phyloP scores from a whole-genome alignment of 345 rosid genomes.

The Eucalyptus tenuipes region DNA sequence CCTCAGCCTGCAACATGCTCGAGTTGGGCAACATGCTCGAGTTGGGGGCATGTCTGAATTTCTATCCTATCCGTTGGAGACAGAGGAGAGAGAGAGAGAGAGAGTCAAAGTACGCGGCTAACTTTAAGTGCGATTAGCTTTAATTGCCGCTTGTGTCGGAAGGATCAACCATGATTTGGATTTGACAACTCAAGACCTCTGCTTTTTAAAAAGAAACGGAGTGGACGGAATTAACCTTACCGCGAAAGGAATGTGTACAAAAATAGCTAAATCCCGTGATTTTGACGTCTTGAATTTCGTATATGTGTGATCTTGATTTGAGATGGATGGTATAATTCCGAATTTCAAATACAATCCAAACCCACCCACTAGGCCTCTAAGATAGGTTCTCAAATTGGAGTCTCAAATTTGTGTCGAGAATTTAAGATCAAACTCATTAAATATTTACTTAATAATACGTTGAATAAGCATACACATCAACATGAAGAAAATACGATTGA shows the following conservation, averaged over 20 bases:
- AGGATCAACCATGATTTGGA: background rate
- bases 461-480: background rate
- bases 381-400: background rate
- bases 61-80: background rate
- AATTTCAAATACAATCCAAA: background rate
- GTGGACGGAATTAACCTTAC: background rate
- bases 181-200: background rate
- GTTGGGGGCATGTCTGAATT: background rate
- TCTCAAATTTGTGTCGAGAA: background rate
- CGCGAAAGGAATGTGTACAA: accelerated
- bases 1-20: background rate
- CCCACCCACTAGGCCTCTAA: accelerated
- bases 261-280: background rate
- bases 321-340: background rate
- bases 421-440: background rate
- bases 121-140: background rate
- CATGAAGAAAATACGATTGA: background rate
- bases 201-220: accelerated
- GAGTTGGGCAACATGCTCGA: background rate
- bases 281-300: background rate
- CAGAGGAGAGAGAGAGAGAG: background rate
- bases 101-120: background rate
- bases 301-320: background rate
- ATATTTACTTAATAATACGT: background rate
- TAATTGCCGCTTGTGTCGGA: background rate